Evolutionary conservation across 441 rosid genomes (phyloP), one percentile per base, ranked within the genome.

Genomic region (Gossypium schwendimanii): DNA sequence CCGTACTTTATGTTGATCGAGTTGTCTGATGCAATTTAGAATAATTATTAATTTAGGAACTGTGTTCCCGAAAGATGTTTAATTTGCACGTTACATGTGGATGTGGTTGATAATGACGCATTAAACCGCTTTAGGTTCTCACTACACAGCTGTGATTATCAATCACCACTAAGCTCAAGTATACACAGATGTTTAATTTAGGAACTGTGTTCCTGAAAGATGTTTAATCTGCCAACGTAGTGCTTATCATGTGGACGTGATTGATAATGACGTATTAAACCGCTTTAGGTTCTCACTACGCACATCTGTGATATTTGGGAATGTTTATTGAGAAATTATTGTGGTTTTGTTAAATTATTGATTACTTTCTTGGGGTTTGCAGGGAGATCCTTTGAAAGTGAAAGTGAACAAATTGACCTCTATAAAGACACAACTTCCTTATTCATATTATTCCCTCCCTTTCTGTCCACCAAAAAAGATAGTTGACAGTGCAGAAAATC

Each of bases 361-460:
- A 6, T 59, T 41, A 7, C 18, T 77, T 73, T 12, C 17, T 50
- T 58, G 71, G 79, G 62, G 41, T 21, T 20, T 81, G 70, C 78
- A 88, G 90, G 87, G 89, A 7, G 87, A 85, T 81, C 71, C 78
- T 7, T 75, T 88, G 75, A 82, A 81, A 70, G 90, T 88, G 79
- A 86, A 88, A 80, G 90, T 88, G 49, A 88, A 88, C 77, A 88
- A 88, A 52, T 74, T 88, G 82, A 86, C 84, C 3, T 88, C 92
- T 47, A 82, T 81, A 17, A 88, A 85, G 84, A 88, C 92, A 1
- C 89, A 86, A 79, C 90, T 88, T 77, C 92, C 92, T 3, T 88
- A 86, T 71, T 78, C 89, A 6, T 88, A 78, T 68, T 88, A 88
- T 62, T 82, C 90, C 0, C 85, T 88, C 60, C 90, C 87, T 4